These are phyloP conservation scores for Capronia epimyces DNA, from an alignment of 2,329 filamentous ascomycete species.

Conservation along the genomic window DNA sequence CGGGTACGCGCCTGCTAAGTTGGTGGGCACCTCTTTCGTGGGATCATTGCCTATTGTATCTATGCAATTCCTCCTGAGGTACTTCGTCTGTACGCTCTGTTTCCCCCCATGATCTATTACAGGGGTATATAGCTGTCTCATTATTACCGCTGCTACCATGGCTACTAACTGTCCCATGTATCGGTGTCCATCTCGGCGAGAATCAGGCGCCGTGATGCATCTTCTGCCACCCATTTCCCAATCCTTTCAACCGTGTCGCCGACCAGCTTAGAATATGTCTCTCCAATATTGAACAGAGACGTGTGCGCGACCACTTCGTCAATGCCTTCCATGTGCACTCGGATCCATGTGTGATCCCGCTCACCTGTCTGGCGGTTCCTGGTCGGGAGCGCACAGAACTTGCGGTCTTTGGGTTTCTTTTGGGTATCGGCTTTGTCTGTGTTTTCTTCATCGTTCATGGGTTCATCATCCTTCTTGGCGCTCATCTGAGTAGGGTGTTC, in stretches of 20 bases:
- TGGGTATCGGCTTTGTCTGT: slow-evolving; percentile 31
- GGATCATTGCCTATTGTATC: too few relatives aligned
- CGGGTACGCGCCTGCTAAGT: too few relatives aligned
- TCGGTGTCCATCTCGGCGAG: background rate
- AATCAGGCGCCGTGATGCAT: slow-evolving; percentile 35
- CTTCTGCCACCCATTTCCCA: slow-evolving; percentile 64
- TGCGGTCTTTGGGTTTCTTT: slow-evolving; percentile 53
- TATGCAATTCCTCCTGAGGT: too few relatives aligned
- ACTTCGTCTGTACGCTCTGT: too few relatives aligned
- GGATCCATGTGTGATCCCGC: slow-evolving; percentile 67
- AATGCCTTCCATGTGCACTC: slow-evolving; percentile 73
- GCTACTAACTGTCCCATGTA: slow-evolving; percentile 4
- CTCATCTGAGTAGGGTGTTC: background rate
- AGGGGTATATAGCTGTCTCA: background rate
- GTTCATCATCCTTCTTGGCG: too few relatives aligned
- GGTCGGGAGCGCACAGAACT: slow-evolving; percentile 72
- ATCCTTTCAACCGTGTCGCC: slow-evolving; percentile 65
- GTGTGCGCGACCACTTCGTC: slow-evolving; percentile 85
- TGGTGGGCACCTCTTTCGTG: too few relatives aligned
- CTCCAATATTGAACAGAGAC: slow-evolving; percentile 65
- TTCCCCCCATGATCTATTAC: too few relatives aligned
- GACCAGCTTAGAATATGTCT: slow-evolving; percentile 71
- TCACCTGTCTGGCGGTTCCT: slow-evolving; percentile 50
- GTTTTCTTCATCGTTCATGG: background rate
- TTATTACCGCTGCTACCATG: background rate